A percentile compares a stretch with the other conserved stretches of the same genome.
Conservation (phyloP, 1,284 basidiomycete genomes). For the Apiotrichum sp. region DNA sequence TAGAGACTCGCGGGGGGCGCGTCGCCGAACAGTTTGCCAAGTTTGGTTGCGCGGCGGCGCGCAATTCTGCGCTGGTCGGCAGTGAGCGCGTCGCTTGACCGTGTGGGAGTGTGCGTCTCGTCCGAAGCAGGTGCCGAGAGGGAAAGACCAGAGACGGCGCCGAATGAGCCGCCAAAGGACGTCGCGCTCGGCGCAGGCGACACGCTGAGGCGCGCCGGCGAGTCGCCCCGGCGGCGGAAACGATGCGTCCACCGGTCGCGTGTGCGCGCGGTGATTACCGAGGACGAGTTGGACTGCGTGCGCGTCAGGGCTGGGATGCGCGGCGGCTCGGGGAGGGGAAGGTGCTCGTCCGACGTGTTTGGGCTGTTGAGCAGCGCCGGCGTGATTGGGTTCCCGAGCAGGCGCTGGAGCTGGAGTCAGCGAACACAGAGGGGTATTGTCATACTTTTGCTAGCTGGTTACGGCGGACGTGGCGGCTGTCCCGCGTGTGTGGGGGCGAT, state of each 20-base stretch:
- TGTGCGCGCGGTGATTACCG: background rate
- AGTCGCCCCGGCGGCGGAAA: background rate
- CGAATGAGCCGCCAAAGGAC: background rate
- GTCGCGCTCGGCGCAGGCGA: background rate
- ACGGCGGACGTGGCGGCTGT: slow-evolving; percentile 15
- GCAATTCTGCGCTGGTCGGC: slow-evolving; percentile 22
- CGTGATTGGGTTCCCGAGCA: slow-evolving; percentile 24
- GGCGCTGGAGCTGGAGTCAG: slow-evolving; percentile 20
- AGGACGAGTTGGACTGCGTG: background rate
- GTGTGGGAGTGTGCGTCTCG: background rate
- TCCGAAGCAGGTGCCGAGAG: background rate
- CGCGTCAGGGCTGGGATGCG: background rate
- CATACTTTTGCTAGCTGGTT: slow-evolving; percentile 28
- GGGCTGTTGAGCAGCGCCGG: slow-evolving; percentile 8
- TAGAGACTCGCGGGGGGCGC: slow-evolving; percentile 24
- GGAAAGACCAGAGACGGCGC: background rate
- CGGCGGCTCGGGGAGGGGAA: background rate
- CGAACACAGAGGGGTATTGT: background rate
- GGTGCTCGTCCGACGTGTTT: slow-evolving; percentile 1
- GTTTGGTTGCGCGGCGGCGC: slow-evolving; percentile 26
- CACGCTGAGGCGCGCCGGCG: background rate
- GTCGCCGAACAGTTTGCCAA: slow-evolving; percentile 33
- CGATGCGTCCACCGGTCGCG: background rate
- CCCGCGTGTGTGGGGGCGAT: too few species aligned
- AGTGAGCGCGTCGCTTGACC: slow-evolving; percentile 4